phyloP scores from a whole-genome alignment of 805 yeast genomes.

The Candida ipomoeae region DNA sequence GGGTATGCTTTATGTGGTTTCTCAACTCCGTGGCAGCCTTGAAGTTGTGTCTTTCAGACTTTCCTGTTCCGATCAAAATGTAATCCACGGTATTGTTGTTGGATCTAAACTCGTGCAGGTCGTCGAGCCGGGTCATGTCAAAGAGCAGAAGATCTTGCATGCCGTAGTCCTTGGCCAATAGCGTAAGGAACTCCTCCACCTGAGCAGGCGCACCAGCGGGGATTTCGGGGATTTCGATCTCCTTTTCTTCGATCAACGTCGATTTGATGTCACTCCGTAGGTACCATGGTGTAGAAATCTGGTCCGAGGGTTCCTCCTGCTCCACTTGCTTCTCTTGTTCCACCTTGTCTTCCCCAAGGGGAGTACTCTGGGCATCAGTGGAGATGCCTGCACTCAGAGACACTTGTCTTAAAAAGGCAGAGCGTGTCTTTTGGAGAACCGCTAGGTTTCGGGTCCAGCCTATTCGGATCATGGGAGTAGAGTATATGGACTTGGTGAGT shows the following conservation, averaged over 20 bases:
- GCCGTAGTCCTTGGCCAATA: slow-evolving; percentile 60
- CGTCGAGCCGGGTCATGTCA: slow-evolving; percentile 49
- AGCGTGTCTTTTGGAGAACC: background rate
- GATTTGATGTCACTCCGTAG: slow-evolving; percentile 42
- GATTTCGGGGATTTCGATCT: slow-evolving; percentile 45
- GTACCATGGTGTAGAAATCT: slow-evolving; percentile 53
- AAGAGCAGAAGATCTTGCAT: slow-evolving; percentile 57
- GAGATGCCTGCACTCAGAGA: background rate
- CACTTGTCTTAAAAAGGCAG: background rate
- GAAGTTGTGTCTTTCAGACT: slow-evolving; percentile 68
- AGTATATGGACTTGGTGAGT: background rate
- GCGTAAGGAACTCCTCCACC: slow-evolving; percentile 41
- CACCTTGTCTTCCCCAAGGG: background rate
- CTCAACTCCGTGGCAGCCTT: slow-evolving; percentile 63
- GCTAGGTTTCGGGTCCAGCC: background rate
- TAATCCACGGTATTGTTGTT: slow-evolving; percentile 28
- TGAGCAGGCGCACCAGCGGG: slow-evolving; percentile 59
- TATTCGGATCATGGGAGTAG: background rate
- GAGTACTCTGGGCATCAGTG: background rate
- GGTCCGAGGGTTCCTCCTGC: background rate
- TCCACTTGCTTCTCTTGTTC: background rate
- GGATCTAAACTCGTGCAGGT: slow-evolving; percentile 27
- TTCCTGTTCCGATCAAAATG: slow-evolving; percentile 68
- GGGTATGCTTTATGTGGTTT: slow-evolving; percentile 50
- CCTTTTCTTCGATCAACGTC: slow-evolving; percentile 22